Conservation (phyloP, 495 filamentous ascomycete species). For the Hypoxylon cercidicola region DNA sequence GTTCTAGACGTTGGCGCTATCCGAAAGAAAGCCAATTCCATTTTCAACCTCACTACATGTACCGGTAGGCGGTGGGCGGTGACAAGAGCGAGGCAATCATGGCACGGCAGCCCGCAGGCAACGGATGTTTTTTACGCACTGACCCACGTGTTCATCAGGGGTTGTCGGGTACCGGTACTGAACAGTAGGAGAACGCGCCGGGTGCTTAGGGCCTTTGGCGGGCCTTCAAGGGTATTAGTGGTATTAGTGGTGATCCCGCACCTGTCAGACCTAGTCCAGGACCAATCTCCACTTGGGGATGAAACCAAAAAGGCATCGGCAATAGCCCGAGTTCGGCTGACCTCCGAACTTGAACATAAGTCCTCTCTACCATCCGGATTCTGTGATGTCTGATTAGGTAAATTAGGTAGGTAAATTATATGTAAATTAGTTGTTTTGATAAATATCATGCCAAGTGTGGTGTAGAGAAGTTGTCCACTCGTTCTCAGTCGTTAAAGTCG, state of each 20-base stretch:
- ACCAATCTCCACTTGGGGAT: slow-evolving; percentile 13
- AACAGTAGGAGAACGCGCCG: slow-evolving; percentile 23
- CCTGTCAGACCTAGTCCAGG: slow-evolving; percentile 14
- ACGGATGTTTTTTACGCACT: slow-evolving; percentile 38
- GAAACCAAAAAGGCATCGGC: slow-evolving; percentile 13
- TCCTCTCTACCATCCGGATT: not conserved
- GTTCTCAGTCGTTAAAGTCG: too few relatives aligned
- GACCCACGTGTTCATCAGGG: slow-evolving; percentile 29
- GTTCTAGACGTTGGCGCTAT: not conserved
- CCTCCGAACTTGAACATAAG: slow-evolving; percentile 7
- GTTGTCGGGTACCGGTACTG: too few relatives aligned
- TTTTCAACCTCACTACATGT: not conserved
- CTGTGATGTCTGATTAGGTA: too few relatives aligned
- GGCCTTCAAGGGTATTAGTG: slow-evolving; percentile 32
- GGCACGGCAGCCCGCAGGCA: slow-evolving; percentile 7
- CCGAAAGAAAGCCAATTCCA: not conserved
- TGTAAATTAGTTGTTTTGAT: too few relatives aligned
- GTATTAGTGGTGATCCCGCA: slow-evolving; percentile 29
- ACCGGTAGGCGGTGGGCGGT: slow-evolving; percentile 7
- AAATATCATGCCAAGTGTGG: too few relatives aligned
- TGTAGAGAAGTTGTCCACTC: too few relatives aligned
- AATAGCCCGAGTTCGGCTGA: slow-evolving; percentile 15
- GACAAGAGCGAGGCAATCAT: slow-evolving; percentile 4
- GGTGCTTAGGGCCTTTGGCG: slow-evolving; percentile 30
- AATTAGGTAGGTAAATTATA: too few relatives aligned